Conservation (phyloP, 2,329 filamentous ascomycete species). For the Massarina eburnea region DNA sequence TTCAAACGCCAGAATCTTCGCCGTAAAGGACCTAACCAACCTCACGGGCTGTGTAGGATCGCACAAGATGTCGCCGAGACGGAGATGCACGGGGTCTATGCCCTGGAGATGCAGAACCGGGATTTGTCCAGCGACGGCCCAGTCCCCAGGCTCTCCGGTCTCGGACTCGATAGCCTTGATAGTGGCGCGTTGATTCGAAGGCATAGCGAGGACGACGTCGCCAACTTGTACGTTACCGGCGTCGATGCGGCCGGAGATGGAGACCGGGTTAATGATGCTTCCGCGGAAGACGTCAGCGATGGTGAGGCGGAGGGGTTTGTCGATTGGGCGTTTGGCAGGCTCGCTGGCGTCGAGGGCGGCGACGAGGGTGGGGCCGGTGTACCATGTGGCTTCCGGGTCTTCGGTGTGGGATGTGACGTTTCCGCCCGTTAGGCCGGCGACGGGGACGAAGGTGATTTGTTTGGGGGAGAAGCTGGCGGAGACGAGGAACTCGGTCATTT, state of each 20-base stretch:
- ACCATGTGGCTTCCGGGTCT: constrained; percentile 67
- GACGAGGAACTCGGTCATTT: constrained; percentile 79
- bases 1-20: constrained; percentile 87
- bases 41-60: constrained; percentile 66
- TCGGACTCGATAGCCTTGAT: constrained; percentile 82
- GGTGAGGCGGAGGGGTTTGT: constrained; percentile 81
- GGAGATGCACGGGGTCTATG: constrained; percentile 80
- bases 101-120: constrained; percentile 79
- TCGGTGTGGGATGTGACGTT: constrained; percentile 70
- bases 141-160: constrained; percentile 67
- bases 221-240: constrained; percentile 82
- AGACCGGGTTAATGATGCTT: constrained; percentile 77
- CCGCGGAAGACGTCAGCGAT: constrained; percentile 85
- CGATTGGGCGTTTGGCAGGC: constrained; percentile 68
- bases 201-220: constrained; percentile 77
- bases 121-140: constrained; percentile 92
- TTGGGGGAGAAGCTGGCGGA: constrained; percentile 79
- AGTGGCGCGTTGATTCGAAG: constrained; percentile 76
- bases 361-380: constrained; percentile 75
- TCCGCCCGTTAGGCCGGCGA: constrained; percentile 84
- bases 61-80: constrained; percentile 83
- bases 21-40: constrained; percentile 72
- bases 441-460: constrained; percentile 83
- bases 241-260: constrained; percentile 83
- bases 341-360: constrained; percentile 84